Evolutionary conservation across 2,329 filamentous ascomycete species (phyloP), one percentile per base, ranked within the genome.

Genomic region (Ophiocordyceps unilateralis): DNA sequence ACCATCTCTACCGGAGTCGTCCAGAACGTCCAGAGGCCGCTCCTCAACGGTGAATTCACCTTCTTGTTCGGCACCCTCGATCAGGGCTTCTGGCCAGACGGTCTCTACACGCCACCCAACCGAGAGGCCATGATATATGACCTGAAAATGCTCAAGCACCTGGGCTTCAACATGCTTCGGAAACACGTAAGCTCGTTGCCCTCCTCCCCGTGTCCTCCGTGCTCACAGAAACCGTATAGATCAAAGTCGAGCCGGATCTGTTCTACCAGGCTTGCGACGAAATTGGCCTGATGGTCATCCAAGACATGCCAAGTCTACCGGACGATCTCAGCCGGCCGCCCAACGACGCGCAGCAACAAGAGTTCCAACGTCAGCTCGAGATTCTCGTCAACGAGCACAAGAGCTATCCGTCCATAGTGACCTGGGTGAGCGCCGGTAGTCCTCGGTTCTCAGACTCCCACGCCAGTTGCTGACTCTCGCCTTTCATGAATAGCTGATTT

Each of bases 1-100:
- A 82, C 76, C 0, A 67, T 83, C 30, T 67, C 70, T 0, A 62
- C 62, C 7, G 77, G 71, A 1, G 57, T 62, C 1, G 61, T 83
- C 1, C 58, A 78, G 17, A 78, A 76, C 0, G 55, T 80, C 2
- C 62, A 72, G 44, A 69, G 79, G 0, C 77, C 78, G 0, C 56
- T 82, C 1, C 58, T 84, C 34, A 85, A 84, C 47, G 78, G 76
- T n/a, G 65, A 81, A 43, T 81, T 81, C 34, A 61, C 75, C 12
- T 84, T 83, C 55, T 65, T 72, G 37, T 79, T 83, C 42, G 78
- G 78, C 3, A 79, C 78, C 0, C 64, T 84, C 0, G 80, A 84
- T 45, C 80, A 84, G 50, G 80, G 80, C 0, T 82, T 67, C 55
- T 83, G 78, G 79, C 79, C 78, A 0, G 79, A 83, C 51, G 80